A percentile compares a stretch with the other conserved stretches of the same genome.
These are phyloP conservation scores for Blastobotrys ciferrii DNA, from an alignment of 1,139 yeast genomes.

Conservation along the genomic window DNA sequence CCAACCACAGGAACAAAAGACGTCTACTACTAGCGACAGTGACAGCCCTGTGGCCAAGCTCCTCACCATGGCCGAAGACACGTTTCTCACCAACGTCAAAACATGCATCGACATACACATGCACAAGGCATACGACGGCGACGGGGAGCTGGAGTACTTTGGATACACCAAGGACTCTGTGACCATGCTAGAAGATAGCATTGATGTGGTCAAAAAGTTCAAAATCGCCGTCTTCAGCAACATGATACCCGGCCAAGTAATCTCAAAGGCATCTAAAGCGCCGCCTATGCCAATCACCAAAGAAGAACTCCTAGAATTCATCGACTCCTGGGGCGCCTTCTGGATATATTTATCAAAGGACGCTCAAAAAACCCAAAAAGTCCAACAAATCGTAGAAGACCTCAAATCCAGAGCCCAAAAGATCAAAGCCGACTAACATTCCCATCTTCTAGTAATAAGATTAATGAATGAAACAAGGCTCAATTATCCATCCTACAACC, in stretches of 20 bases:
- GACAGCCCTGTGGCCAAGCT: slow-evolving; percentile 2
- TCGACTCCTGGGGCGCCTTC: slow-evolving; percentile 17
- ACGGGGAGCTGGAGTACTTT: slow-evolving; percentile 48
- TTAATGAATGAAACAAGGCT: not conserved
- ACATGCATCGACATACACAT: slow-evolving; percentile 55
- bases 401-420: slow-evolving; percentile 7
- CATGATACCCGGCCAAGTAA: slow-evolving; percentile 29
- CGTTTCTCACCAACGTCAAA: slow-evolving; percentile 27
- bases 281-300: slow-evolving; percentile 7
- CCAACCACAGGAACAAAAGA: too few species aligned
- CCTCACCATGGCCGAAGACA: slow-evolving; percentile 8
- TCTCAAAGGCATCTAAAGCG: slow-evolving; percentile 22
- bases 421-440: not conserved
- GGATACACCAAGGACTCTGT: slow-evolving; percentile 46
- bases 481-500: too few species aligned
- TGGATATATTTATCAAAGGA: slow-evolving; percentile 16
- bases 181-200: slow-evolving; percentile 44
- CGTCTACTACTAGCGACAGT: too few species aligned
- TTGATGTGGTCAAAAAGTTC: slow-evolving; percentile 45
- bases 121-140: slow-evolving; percentile 52
- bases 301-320: slow-evolving; percentile 6
- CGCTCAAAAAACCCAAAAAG: slow-evolving; percentile 1
- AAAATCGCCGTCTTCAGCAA: slow-evolving; percentile 60
- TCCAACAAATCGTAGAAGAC: slow-evolving; percentile 4
- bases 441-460: not conserved